Base-by-base conservation (phyloP, 257 asterid species). In the Solanum peruvianum region DNA sequence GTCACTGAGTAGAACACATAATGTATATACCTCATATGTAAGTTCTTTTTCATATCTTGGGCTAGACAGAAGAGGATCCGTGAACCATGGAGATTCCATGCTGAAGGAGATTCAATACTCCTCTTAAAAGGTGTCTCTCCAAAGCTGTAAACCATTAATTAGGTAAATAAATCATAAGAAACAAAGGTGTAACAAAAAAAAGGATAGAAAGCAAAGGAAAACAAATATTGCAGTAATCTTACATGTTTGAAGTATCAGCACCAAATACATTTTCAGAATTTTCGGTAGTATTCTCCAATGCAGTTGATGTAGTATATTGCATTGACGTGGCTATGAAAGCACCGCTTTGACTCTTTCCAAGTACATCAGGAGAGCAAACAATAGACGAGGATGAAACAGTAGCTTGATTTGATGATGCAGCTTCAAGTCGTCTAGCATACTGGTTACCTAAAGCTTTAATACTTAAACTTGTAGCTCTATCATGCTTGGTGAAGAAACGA, bases 1-100 rank as follows among this genome's bases (percentile, higher is more conserved):
- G 84, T 25, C 58, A 76, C 83, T 13, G 9, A 45, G 66, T 27
- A 78, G 84, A 29, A 15, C 41, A 78, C 42, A 81, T 81, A 49
- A 3, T 18, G 44, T 29, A 25, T 60, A 27, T 86, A 97, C 99
- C 97, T 97, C 99, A 49, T 94, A 89, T 87, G 93, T 91, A 88
- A 95, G 93, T 86, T 94, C 99, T 82, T 95, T 93, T 84, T 93
- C 98, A 25, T 93, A 91, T 88, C 92, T 91, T 80, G 96, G 97
- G 49, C 99, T 96, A n/a, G 95, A 94, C 42, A 87, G 92, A 87
- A 94, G 93, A 85, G 86, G 84, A 90, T 90, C 95, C 87, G 91
- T 80, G 90, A 95, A 93, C 98, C 99, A 96, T 62, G 99, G 99
- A 71, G 99, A 97, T 87, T 96, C 99, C 98, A 97, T 37, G 98